Base-by-base conservation (phyloP, 2,329 filamentous ascomycete genomes). In the Botryotinia convoluta region DNA sequence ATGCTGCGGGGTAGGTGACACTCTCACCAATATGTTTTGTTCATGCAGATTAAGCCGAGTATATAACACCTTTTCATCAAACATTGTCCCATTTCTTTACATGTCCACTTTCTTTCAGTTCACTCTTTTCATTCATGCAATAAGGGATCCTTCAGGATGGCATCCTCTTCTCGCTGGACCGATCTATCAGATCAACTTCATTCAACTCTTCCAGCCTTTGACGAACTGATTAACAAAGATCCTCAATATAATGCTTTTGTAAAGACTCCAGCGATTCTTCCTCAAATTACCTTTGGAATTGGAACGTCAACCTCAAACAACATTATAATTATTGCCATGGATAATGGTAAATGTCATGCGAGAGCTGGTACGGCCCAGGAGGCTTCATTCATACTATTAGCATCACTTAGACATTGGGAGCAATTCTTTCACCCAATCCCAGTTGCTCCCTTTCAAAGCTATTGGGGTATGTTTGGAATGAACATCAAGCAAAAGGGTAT, bases 401-500 rank as follows among this genome's bases (percentile, higher is more conserved):
- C 68, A 18, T 62, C 57, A 29, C 72, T 72, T 29, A 72, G 74
- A 63, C 72, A 75, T 65, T 76, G 75, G 72, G 45, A 74, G 37
- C 67, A 76, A 35, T 75, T 76, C 64, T 75, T 75, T 57, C 72
- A 73, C 29, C 67, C 72, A 22, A 65, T 74, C 8, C 72, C 74
- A 57, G 69, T 61, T 1, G 64, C 74, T 39, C 74, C 75, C 1
- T 76, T 74, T 26, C 75, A 75, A 48, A 72, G 62, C 44, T 76
- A 74, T 26, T 75, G 75, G 75, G 75, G 75, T 22, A 76, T 76
- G 79, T 81, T 82, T 29, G 81, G 85, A 4, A 74, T 86, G 85
- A 86, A 84, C 74, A 83, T 84, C 78, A 85, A 85, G 73, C 85
- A 87, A 74, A 80, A 85, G 71, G 85, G 85, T 32, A 84, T 85